Evolutionary conservation across 257 asterid species (phyloP).

Genomic region (Nicotiana knightiana): DNA sequence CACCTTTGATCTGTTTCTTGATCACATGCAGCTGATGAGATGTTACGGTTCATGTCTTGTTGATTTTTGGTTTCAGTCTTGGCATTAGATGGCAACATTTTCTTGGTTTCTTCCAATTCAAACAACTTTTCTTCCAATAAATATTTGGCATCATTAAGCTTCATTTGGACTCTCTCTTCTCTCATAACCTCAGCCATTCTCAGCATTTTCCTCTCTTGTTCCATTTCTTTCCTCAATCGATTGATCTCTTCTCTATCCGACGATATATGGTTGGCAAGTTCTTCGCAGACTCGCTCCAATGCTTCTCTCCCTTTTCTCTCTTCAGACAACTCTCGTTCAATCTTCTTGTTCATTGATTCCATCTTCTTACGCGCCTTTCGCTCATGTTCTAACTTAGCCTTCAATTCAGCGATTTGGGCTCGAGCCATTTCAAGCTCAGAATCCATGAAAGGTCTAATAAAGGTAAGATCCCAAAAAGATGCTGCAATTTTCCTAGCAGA

Average conservation of each 20-base stretch:
- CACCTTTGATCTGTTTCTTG: slow-evolving; percentile 10
- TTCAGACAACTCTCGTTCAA: slow-evolving; percentile 39
- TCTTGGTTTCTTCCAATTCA: slow-evolving; percentile 34
- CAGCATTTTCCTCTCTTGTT: slow-evolving; percentile 76
- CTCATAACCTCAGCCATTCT: slow-evolving; percentile 70
- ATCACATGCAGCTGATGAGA: slow-evolving; percentile 2
- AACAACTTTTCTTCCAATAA: slow-evolving; percentile 54
- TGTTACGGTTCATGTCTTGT: not conserved
- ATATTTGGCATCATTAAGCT: slow-evolving; percentile 57
- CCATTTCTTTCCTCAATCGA: slow-evolving; percentile 51
- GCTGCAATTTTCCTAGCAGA: slow-evolving; percentile 60
- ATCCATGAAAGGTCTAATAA: slow-evolving; percentile 63
- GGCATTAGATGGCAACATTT: not conserved
- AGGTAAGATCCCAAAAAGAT: slow-evolving; percentile 72
- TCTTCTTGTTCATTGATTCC: slow-evolving; percentile 40
- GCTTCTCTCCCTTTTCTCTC: slow-evolving; percentile 55
- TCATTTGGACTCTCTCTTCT: slow-evolving; percentile 88
- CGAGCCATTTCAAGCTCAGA: slow-evolving; percentile 51
- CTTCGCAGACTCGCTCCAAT: slow-evolving; percentile 38
- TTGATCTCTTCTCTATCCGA: slow-evolving; percentile 28
- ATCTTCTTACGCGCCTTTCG: slow-evolving; percentile 44
- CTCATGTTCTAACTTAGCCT: slow-evolving; percentile 40
- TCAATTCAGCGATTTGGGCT: slow-evolving; percentile 33
- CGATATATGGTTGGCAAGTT: slow-evolving; percentile 45
- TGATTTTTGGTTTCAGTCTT: slow-evolving; percentile 14